Evolutionary conservation across 73 alveolate genomes (phyloP).

Genomic region (Paramecium tetraurelia): DNA sequence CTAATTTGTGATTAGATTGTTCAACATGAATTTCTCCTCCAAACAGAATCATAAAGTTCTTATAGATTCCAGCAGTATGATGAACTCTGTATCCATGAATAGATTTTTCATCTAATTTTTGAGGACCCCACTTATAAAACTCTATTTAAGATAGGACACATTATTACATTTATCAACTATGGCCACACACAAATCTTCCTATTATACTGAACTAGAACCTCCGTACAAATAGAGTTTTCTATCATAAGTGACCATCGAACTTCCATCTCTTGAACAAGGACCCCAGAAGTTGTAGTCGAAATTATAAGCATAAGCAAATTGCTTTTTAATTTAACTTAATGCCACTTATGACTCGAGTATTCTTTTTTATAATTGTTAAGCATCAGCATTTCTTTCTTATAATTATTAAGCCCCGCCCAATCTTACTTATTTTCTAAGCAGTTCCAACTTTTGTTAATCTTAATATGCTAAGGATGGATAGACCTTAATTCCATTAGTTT

Average conservation of each 20-base stretch:
- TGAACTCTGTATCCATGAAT: constrained; percentile 27
- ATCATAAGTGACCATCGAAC: constrained; percentile 21
- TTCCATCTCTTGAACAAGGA: constrained; percentile 30
- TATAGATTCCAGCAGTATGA: constrained; percentile 35
- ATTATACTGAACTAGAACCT: neutral
- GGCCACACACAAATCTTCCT: constrained; percentile 8
- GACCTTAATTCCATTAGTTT: neutral
- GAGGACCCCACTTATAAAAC: constrained; percentile 32
- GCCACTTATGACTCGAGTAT: neutral
- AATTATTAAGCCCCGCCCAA: neutral
- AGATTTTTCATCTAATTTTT: constrained; percentile 9
- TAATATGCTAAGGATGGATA: constrained; percentile 31
- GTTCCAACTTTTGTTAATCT: neutral
- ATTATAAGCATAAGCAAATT: constrained; percentile 27
- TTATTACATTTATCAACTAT: neutral
- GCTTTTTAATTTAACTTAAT: neutral
- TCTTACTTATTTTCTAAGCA: neutral
- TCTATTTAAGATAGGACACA: neutral
- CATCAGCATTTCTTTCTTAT: neutral
- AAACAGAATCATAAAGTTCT: neutral
- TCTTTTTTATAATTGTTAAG: constrained; percentile 12
- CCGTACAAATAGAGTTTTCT: constrained; percentile 1
- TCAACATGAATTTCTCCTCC: constrained; percentile 35
- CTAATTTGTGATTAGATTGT: neutral
- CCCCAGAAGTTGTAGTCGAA: constrained; percentile 23